These are phyloP conservation scores for Alternaria metachromatica DNA, from an alignment of 2,329 filamentous ascomycete genomes.

Conservation along the genomic window DNA sequence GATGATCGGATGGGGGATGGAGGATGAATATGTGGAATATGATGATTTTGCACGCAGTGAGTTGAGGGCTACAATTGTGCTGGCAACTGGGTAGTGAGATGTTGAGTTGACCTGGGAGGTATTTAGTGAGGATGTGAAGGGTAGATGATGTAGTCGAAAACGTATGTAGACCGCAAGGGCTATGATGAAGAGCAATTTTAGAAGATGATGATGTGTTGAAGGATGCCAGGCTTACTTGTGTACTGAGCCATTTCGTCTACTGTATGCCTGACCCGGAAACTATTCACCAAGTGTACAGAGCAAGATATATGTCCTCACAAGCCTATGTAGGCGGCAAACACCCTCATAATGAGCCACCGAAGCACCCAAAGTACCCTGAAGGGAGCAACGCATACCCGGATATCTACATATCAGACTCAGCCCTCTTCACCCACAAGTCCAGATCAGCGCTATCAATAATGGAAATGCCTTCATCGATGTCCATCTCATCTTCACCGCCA, in stretches of 20 bases:
- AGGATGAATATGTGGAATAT: background rate
- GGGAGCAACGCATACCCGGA: background rate
- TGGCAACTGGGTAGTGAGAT: background rate
- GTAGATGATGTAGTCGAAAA: too few species aligned
- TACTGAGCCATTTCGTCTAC: background rate
- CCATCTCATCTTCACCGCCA: background rate
- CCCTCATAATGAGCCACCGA: accelerated
- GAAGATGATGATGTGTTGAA: background rate
- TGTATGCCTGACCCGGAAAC: background rate
- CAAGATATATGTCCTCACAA: background rate
- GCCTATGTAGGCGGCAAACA: background rate
- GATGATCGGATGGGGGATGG: background rate
- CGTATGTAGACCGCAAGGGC: background rate
- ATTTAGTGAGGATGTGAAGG: too few species aligned
- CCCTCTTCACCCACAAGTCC: background rate
- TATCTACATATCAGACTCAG: background rate
- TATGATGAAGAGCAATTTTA: background rate
- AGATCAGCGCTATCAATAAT: background rate
- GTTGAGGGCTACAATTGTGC: background rate
- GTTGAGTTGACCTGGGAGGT: background rate
- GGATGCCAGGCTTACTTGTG: background rate
- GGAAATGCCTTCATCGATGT: background rate
- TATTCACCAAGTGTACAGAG: background rate
- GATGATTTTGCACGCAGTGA: background rate
- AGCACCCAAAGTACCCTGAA: background rate